These are phyloP conservation scores for Hypoxylon intermedium DNA, from an alignment of 495 filamentous ascomycete genomes.

Conservation along the genomic window DNA sequence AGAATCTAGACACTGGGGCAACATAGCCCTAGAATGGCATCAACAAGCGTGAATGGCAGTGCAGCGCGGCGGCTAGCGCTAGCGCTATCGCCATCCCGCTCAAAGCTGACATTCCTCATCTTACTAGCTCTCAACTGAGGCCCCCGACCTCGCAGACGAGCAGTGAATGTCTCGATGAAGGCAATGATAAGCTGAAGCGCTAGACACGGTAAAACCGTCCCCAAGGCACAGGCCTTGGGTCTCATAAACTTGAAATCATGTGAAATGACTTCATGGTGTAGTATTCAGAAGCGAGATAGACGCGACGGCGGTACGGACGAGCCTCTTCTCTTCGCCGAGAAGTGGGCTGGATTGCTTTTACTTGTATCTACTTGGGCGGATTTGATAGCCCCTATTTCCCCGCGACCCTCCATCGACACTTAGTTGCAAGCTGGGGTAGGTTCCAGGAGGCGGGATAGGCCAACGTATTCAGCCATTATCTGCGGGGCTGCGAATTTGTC, in stretches of 20 bases:
- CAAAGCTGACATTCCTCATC: slow-evolving; percentile 12
- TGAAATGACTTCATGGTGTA: slow-evolving; percentile 32
- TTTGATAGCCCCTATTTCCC: slow-evolving; percentile 18
- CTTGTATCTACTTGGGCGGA: slow-evolving; percentile 4
- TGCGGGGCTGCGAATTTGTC: slow-evolving; percentile 39
- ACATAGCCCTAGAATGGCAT: slow-evolving; percentile 3
- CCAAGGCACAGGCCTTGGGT: slow-evolving; percentile 14
- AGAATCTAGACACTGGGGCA: slow-evolving; percentile 4
- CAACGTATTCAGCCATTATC: slow-evolving; percentile 26
- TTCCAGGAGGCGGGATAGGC: slow-evolving; percentile 27
- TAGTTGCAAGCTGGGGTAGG: slow-evolving; percentile 34
- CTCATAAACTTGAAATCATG: slow-evolving; percentile 18
- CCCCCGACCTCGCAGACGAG: background rate
- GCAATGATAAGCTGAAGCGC: slow-evolving; percentile 2
- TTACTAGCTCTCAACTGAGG: background rate
- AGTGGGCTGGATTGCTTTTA: slow-evolving; percentile 3
- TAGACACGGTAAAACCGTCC: slow-evolving; percentile 4
- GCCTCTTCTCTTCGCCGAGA: slow-evolving; percentile 14
- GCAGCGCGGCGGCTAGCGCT: slow-evolving; percentile 13
- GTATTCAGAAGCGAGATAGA: slow-evolving; percentile 30
- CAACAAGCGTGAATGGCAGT: slow-evolving; percentile 1
- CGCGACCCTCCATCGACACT: slow-evolving; percentile 28
- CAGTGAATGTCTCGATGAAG: slow-evolving; percentile 5
- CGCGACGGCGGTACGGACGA: slow-evolving; percentile 13
- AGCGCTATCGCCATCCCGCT: slow-evolving; percentile 10